phyloP scores from a whole-genome alignment of 106 monocot species.

The Posidonia australis region DNA sequence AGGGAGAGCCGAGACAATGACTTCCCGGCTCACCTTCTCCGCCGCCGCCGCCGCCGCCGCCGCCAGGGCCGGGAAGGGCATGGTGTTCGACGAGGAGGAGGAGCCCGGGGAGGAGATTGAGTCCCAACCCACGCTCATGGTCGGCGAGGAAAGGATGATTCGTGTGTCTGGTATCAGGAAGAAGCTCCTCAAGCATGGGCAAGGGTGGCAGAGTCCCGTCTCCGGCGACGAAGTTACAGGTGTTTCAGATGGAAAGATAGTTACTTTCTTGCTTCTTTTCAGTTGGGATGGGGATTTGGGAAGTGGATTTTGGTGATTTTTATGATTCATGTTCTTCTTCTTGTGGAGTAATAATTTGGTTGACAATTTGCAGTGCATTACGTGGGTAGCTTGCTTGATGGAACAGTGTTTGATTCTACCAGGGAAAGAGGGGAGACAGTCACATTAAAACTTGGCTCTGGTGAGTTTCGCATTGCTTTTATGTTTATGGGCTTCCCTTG shows the following conservation, averaged over 20 bases:
- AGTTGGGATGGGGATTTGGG: neutral
- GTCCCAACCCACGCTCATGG: slow-evolving; percentile 50
- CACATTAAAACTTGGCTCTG: slow-evolving; percentile 38
- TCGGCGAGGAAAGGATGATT: slow-evolving; percentile 62
- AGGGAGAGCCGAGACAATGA: too few species aligned
- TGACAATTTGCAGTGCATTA: slow-evolving; percentile 38
- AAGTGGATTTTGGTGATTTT: neutral
- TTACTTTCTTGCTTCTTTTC: neutral
- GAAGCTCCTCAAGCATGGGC: slow-evolving; percentile 48
- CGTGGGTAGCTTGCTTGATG: slow-evolving; percentile 31
- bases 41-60: slow-evolving; percentile 45
- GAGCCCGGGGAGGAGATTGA: slow-evolving; percentile 65
- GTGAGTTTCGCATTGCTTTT: slow-evolving; percentile 9
- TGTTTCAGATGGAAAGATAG: neutral
- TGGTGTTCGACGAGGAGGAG: slow-evolving; percentile 18
- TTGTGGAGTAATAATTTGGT: slow-evolving; percentile 1
- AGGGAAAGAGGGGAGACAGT: slow-evolving; percentile 32
- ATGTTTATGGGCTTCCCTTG: neutral
- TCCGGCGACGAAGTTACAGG: slow-evolving; percentile 59
- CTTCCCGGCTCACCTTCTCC: slow-evolving; percentile 21
- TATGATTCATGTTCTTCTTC: neutral
- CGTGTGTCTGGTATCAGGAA: slow-evolving; percentile 30
- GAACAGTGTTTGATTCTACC: slow-evolving; percentile 31
- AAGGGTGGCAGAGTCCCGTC: slow-evolving; percentile 46
- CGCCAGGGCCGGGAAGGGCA: slow-evolving; percentile 3